Conservation (phyloP, 2,329 filamentous ascomycete species). For the Cladophialophora psammophila region DNA sequence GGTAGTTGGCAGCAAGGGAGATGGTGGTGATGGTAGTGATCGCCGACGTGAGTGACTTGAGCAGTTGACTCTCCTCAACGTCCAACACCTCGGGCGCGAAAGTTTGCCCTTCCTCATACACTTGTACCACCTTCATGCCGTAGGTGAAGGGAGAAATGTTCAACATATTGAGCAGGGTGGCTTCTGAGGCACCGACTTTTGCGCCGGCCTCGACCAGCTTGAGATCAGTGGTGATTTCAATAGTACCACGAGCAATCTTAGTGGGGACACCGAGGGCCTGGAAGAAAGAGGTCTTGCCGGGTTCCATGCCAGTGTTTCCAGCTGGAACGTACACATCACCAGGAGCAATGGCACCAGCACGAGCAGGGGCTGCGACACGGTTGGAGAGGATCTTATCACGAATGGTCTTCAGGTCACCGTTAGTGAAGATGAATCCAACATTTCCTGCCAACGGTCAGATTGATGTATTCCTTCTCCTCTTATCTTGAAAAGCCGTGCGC, state of each 20-base stretch:
- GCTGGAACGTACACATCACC: constrained; percentile 92
- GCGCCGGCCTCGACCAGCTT: constrained; percentile 92
- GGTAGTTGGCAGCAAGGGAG: constrained; percentile 93
- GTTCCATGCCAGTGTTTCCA: constrained; percentile 99
- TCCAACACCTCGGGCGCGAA: constrained; percentile 88
- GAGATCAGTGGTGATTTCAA: constrained; percentile 97
- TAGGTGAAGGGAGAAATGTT: constrained; percentile 99
- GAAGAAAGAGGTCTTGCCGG: constrained; percentile 99
- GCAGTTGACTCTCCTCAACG: constrained; percentile 92
- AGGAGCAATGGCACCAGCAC: constrained; percentile 96
- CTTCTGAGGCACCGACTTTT: constrained; percentile 99
- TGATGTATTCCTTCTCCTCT: constrained; percentile 16
- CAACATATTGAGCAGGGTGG: constrained; percentile 98
- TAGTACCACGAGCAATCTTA: constrained; percentile 99
- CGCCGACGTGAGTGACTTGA: constrained; percentile 79
- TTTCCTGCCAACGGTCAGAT: constrained; percentile 66
- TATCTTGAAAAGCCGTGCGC: constrained; percentile 25
- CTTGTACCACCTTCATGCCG: constrained; percentile 94
- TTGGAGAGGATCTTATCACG: constrained; percentile 95
- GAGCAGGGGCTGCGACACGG: constrained; percentile 96
- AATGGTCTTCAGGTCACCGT: constrained; percentile 87
- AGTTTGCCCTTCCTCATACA: constrained; percentile 96
- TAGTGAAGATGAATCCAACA: constrained; percentile 99
- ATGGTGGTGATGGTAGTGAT: constrained; percentile 87
- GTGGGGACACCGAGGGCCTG: constrained; percentile 99